Conservation (phyloP, 257 asterid genomes). For the Penstemon davidsonii region DNA sequence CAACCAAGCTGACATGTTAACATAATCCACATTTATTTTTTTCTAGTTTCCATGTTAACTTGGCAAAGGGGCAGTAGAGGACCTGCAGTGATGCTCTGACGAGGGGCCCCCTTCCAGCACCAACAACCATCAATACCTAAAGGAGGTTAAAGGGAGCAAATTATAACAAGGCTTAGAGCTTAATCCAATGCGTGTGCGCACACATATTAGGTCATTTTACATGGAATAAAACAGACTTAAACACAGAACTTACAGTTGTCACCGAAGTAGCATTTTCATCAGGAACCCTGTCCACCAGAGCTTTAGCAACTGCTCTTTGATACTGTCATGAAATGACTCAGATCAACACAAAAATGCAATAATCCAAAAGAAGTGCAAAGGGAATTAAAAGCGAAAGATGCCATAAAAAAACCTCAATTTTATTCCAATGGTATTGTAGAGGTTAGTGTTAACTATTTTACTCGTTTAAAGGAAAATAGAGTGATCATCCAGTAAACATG, state of each 20-base stretch:
- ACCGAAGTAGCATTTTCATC: slow-evolving; percentile 73
- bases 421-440: background rate
- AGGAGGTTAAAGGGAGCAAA: slow-evolving; percentile 29
- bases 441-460: slow-evolving; percentile 6
- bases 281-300: slow-evolving; percentile 85
- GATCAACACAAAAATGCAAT: slow-evolving; percentile 17
- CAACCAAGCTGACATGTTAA: slow-evolving; percentile 20
- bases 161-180: slow-evolving; percentile 16
- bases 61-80: slow-evolving; percentile 17
- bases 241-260: slow-evolving; percentile 65
- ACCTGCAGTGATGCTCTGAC: slow-evolving; percentile 98
- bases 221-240: slow-evolving; percentile 3
- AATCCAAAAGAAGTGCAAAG: slow-evolving; percentile 5
- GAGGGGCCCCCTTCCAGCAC: slow-evolving; percentile 99
- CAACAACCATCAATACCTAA: slow-evolving; percentile 97
- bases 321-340: slow-evolving; percentile 56
- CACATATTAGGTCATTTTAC: slow-evolving; percentile 3
- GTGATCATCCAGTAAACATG: background rate
- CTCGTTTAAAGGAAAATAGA: slow-evolving; percentile 11
- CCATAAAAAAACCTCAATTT: background rate
- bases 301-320: slow-evolving; percentile 91
- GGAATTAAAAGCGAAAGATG: background rate
- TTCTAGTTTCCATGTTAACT: slow-evolving; percentile 21
- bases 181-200: slow-evolving; percentile 11
- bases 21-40: slow-evolving; percentile 2